Evolutionary conservation across 768 basidiomycete genomes (phyloP).

Genomic region (Rhodotorula diobovata): DNA sequence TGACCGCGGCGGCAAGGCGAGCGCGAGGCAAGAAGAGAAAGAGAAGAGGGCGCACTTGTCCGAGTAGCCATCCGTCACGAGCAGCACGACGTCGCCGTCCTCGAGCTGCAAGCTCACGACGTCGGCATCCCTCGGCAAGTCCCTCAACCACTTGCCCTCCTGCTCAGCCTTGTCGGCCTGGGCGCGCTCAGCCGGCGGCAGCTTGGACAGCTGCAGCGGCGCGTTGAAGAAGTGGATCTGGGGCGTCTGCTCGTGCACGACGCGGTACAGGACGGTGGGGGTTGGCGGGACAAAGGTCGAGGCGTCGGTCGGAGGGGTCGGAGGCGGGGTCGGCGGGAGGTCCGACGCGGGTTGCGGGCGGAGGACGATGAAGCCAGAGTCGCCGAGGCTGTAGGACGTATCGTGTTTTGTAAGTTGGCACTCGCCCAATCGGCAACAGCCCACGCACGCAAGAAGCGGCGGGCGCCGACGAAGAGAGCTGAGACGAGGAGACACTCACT

Average conservation of each 20-base stretch:
- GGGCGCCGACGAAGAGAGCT: background rate
- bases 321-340: slow-evolving; percentile 2
- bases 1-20: no score
- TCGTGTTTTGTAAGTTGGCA: no score
- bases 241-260: slow-evolving; percentile 12
- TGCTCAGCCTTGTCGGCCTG: background rate
- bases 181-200: slow-evolving; percentile 13
- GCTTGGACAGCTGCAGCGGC: slow-evolving; percentile 41
- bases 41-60: slow-evolving; percentile 29
- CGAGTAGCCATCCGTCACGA: slow-evolving; percentile 40
- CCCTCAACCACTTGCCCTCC: slow-evolving; percentile 26
- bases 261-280: background rate
- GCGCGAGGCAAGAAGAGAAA: background rate
- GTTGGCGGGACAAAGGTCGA: background rate
- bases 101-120: slow-evolving; percentile 26
- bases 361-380: slow-evolving; percentile 28
- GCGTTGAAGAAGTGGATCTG: slow-evolving; percentile 40
- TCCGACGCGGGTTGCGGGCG: background rate
- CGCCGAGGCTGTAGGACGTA: slow-evolving; percentile 23
- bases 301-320: slow-evolving; percentile 1
- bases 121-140: slow-evolving; percentile 30
- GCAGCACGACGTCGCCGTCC: slow-evolving; percentile 31
- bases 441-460: background rate
- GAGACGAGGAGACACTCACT: slow-evolving; percentile 8
- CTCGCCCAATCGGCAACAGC: background rate